Base-by-base conservation (phyloP, 306 rosid species). In the Quercus glauca region DNA sequence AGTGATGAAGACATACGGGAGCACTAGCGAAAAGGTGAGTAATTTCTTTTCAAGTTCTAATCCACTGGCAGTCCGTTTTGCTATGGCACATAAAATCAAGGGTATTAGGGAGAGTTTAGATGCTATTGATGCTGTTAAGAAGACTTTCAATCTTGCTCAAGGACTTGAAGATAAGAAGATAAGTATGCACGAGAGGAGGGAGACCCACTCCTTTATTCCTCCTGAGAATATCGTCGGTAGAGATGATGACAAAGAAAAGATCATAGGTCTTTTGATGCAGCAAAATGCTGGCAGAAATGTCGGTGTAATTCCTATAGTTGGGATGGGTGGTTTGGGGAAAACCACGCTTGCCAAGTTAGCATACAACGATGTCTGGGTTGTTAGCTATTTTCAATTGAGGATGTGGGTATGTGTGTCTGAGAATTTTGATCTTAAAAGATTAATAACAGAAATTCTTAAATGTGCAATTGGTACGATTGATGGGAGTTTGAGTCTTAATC, bases 191-290 rank as follows among this genome's bases (percentile, higher is more conserved):
- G 23, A 7, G 37, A 21, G 81, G 55, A 75, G 75, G 28, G 51
- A 69, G 83, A 37, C 80, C 21, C 26, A 76, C 73, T 76, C 90
- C 57, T 57, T 19, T 63, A 60, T 83, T 11, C 6, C 26, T 59
- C 72, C 79, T 28, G 77, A 83, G 6, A 80, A 88, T 12, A 83
- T 81, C 55, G 21, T 88, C 68, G 91, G 86, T 55, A 83, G 89
- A 55, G 68, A 73, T 5, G 18, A 18, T 12, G 86, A 85, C 12
- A 76, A 52, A 41, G 60, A 76, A 52, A 41, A 71, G 3, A 82
- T 82, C 20, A 23, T 79, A 10, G 3, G 56, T 23, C 80, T 61
- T 74, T 69, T 86, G 73, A 33, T 45, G 70, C 43, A 55, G 4
- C 69, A 6, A 20, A 17, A 20, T 71, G 55, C 7, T 61, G 43